Evolutionary conservation across 2,329 filamentous ascomycete genomes (phyloP).

Genomic region (Knufia petricola): DNA sequence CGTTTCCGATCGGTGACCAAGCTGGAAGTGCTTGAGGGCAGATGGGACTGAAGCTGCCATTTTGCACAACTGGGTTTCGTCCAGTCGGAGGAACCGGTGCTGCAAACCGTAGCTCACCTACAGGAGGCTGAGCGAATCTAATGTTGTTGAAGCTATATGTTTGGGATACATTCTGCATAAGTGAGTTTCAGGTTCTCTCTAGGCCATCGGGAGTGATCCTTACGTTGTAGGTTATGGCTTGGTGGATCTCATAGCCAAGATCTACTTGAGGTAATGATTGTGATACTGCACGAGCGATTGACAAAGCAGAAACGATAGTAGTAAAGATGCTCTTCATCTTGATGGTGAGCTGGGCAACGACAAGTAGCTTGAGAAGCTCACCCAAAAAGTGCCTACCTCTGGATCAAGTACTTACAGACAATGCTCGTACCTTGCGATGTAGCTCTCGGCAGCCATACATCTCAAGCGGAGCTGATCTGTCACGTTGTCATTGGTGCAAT

Average conservation of each 20-base stretch:
- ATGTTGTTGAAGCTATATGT: conserved; percentile 50
- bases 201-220: conserved; percentile 13
- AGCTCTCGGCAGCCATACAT: not conserved
- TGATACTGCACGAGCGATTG: conserved; percentile 60
- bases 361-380: not conserved
- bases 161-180: conserved; percentile 18
- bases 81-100: conserved; percentile 36
- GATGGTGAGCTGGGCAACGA: not conserved
- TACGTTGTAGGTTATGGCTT: conserved; percentile 28
- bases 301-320: not conserved
- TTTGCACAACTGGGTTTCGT: conserved; percentile 39
- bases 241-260: conserved; percentile 45
- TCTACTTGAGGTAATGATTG: conserved; percentile 41
- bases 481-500: not conserved
- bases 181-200: conserved; percentile 23
- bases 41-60: conserved; percentile 34
- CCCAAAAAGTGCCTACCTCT: not conserved
- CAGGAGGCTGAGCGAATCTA: conserved; percentile 45
- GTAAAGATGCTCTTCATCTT: not conserved
- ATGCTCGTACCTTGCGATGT: not conserved
- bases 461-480: not conserved
- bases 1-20: conserved; percentile 32
- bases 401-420: not conserved
- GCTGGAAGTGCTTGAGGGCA: conserved; percentile 37
- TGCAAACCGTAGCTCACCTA: conserved; percentile 42